These are phyloP conservation scores for Nakazawaea ishiwadae DNA, from an alignment of 805 yeast genomes.

Conservation along the genomic window DNA sequence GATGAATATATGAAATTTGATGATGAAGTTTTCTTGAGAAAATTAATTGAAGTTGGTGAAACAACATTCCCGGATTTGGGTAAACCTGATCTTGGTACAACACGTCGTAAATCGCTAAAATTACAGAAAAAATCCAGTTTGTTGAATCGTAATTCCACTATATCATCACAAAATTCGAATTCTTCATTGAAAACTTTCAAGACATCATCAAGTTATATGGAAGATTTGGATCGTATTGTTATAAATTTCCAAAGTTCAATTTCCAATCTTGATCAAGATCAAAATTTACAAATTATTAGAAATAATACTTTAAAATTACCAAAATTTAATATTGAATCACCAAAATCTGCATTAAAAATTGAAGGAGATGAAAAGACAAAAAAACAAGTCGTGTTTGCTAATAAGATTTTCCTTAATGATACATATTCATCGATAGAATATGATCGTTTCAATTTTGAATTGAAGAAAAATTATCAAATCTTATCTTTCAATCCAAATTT, in stretches of 20 bases:
- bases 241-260: constrained; percentile 15
- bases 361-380: not conserved
- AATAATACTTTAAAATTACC: constrained; percentile 13
- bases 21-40: constrained; percentile 6
- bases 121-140: constrained; percentile 32
- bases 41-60: constrained; percentile 34
- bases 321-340: constrained; percentile 3
- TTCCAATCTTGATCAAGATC: constrained; percentile 8
- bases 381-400: constrained; percentile 37
- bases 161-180: constrained; percentile 18
- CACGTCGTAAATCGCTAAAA: constrained; percentile 24
- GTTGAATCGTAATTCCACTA: constrained; percentile 30
- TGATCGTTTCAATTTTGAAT: constrained; percentile 47
- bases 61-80: constrained; percentile 31
- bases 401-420: constrained; percentile 42
- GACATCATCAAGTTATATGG: constrained; percentile 9
- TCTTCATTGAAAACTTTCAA: constrained; percentile 14
- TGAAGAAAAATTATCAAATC: constrained; percentile 42
- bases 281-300: constrained; percentile 16
- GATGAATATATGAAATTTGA: constrained; percentile 1
- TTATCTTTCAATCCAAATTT: constrained; percentile 40
- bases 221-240: constrained; percentile 12
- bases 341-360: constrained; percentile 14
- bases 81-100: constrained; percentile 25
- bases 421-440: constrained; percentile 49